Conservation (phyloP, 495 filamentous ascomycete genomes). For the Daldinia concentrica region DNA sequence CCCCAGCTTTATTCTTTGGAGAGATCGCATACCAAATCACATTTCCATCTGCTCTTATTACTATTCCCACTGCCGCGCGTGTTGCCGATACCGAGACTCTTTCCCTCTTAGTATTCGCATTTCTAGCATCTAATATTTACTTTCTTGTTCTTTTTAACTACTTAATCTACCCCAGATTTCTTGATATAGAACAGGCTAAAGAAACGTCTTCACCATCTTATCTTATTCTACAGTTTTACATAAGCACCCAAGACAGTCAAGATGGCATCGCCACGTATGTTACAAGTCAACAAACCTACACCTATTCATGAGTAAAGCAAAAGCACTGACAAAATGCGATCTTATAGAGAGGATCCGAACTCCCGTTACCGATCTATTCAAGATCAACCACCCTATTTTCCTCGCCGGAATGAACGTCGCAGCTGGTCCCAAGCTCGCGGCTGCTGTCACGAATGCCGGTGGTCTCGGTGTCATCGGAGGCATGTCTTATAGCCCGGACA, state of each 20-base stretch:
- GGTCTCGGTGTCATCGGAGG: constrained; percentile 97
- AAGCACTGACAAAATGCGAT: constrained; percentile 37
- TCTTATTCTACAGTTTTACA: not conserved
- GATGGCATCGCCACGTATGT: constrained; percentile 87
- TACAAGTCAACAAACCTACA: not conserved
- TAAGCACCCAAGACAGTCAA: constrained; percentile 44
- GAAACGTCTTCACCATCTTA: not conserved
- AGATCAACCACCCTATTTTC: constrained; percentile 95
- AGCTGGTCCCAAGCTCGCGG: constrained; percentile 94
- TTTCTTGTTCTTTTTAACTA: constrained; percentile 20
- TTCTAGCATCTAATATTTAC: constrained; percentile 6
- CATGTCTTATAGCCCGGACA: constrained; percentile 95
- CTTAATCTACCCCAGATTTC: constrained; percentile 29
- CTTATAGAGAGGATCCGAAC: constrained; percentile 83
- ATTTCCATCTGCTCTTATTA: not conserved
- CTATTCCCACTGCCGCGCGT: constrained; percentile 12
- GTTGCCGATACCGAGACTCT: constrained; percentile 20
- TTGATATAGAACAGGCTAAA: constrained; percentile 1
- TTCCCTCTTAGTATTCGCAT: not conserved
- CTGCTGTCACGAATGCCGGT: constrained; percentile 96
- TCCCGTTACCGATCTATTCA: constrained; percentile 89
- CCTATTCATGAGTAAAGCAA: not conserved
- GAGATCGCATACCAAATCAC: not conserved
- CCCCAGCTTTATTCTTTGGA: constrained; percentile 20
- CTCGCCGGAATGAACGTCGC: constrained; percentile 99